Conservation (phyloP, 805 yeast genomes). For the Schwanniomyces vanrijiae region DNA sequence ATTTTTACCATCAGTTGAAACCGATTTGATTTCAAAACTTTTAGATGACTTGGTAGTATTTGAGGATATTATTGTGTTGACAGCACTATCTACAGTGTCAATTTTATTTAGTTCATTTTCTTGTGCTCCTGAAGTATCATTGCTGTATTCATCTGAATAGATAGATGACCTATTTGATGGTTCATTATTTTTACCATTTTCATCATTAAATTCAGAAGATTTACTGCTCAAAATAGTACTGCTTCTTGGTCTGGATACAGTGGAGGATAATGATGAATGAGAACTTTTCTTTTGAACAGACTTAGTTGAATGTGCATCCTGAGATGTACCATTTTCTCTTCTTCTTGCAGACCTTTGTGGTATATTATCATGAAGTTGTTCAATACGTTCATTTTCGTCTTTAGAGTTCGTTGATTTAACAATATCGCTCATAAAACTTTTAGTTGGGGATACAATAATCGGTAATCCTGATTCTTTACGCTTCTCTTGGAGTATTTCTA, state of each 20-base stretch:
- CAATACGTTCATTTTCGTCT: neutral
- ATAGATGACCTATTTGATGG: conserved; percentile 17
- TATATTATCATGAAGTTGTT: conserved; percentile 3
- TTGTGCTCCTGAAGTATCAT: neutral
- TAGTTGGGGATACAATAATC: neutral
- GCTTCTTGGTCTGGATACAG: conserved; percentile 11
- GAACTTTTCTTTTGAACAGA: neutral
- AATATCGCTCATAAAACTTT: neutral
- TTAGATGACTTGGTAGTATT: neutral
- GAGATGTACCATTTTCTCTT: conserved; percentile 2
- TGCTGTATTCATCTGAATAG: conserved; percentile 14
- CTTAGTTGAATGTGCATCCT: neutral
- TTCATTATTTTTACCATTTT: neutral
- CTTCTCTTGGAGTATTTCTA: conserved; percentile 10
- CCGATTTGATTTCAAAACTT: neutral
- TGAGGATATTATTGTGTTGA: neutral
- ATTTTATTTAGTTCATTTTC: neutral
- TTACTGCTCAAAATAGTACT: conserved; percentile 10
- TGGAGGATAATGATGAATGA: conserved; percentile 5
- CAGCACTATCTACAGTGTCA: neutral
- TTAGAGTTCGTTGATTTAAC: conserved; percentile 1
- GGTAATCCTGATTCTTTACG: conserved; percentile 4
- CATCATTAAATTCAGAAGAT: neutral
- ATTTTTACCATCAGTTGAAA: conserved; percentile 12
- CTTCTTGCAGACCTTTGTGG: conserved; percentile 30